A percentile compares a stretch with the other conserved stretches of the same genome.
phyloP scores from a whole-genome alignment of 2,329 filamentous ascomycete species.

The Cladosporium velox region DNA sequence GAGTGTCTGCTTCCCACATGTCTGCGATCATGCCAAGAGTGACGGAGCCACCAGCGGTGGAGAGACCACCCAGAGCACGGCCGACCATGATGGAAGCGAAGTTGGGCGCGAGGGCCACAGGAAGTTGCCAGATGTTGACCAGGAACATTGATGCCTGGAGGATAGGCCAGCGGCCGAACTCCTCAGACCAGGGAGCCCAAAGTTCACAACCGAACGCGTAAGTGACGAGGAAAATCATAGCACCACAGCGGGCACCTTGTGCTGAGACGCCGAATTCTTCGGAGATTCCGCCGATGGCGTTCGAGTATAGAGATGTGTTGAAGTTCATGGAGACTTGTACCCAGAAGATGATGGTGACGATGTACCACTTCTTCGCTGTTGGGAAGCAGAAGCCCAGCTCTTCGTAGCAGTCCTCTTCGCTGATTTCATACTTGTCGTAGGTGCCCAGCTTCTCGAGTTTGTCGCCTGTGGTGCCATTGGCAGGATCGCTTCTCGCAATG shows the following conservation, averaged over 20 bases:
- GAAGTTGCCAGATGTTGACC: slow-evolving; percentile 58
- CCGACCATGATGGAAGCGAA: slow-evolving; percentile 50
- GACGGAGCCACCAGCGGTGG: slow-evolving; percentile 65
- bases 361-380: slow-evolving; percentile 56
- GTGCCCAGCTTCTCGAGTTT: slow-evolving; percentile 36
- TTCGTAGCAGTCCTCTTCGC: slow-evolving; percentile 53
- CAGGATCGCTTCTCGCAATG: slow-evolving; percentile 12
- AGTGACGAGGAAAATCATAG: slow-evolving; percentile 53
- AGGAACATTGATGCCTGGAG: slow-evolving; percentile 54
- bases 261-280: slow-evolving; percentile 50
- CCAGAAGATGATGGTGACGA: slow-evolving; percentile 54
- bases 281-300: slow-evolving; percentile 50
- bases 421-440: slow-evolving; percentile 51
- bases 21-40: slow-evolving; percentile 68
- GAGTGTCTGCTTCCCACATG: slow-evolving; percentile 61
- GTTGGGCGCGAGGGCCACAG: slow-evolving; percentile 49
- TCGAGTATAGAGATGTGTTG: slow-evolving; percentile 59
- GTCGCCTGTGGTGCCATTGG: slow-evolving; percentile 24
- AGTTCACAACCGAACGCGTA: slow-evolving; percentile 56
- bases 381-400: slow-evolving; percentile 53
- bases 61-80: slow-evolving; percentile 58
- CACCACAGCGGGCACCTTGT: slow-evolving; percentile 51
- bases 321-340: slow-evolving; percentile 62
- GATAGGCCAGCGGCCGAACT: slow-evolving; percentile 55
- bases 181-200: slow-evolving; percentile 58